Percentiles rank a stretch among this genome's conserved stretches.
Conservation (phyloP, 2,329 filamentous ascomycete genomes). For the Lecanicillium sp. region DNA sequence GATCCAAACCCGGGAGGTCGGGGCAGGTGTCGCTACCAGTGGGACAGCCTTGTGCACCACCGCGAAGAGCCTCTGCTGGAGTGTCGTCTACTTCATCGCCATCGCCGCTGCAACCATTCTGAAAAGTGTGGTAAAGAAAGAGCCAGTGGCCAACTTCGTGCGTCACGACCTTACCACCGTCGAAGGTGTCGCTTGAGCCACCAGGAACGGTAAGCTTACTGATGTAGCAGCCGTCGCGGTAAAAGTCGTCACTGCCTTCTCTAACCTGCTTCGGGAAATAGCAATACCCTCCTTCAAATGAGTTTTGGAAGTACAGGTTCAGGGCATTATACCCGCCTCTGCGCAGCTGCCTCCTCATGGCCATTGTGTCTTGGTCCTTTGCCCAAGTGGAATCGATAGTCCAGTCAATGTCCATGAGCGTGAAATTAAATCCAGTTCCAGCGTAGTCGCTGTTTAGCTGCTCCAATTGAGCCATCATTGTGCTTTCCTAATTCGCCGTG, state of each 20-base stretch:
- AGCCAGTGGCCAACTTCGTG: slow-evolving; percentile 38
- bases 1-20: slow-evolving; percentile 14
- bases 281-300: slow-evolving; percentile 27
- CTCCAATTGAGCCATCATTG: not conserved
- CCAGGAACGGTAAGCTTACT: slow-evolving; percentile 11
- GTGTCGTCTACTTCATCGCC: slow-evolving; percentile 31
- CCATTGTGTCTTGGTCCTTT: not conserved
- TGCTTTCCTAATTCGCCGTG: not conserved
- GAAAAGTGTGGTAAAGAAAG: slow-evolving; percentile 33
- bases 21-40: slow-evolving; percentile 20
- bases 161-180: slow-evolving; percentile 15
- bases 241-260: slow-evolving; percentile 2
- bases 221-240: slow-evolving; percentile 14
- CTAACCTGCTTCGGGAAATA: slow-evolving; percentile 27
- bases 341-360: slow-evolving; percentile 16
- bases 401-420: not conserved
- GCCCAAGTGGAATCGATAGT: not conserved
- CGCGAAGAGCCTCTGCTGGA: slow-evolving; percentile 18
- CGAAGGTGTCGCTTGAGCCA: slow-evolving; percentile 19
- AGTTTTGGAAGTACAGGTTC: slow-evolving; percentile 31
- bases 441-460: not conserved
- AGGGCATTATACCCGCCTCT: slow-evolving; percentile 28
- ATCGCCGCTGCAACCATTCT: slow-evolving; percentile 21
- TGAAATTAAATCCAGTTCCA: not conserved
- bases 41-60: slow-evolving; percentile 21